These are phyloP conservation scores for Parascedosporium putredinis DNA, from an alignment of 2,329 filamentous ascomycete species.

Conservation along the genomic window DNA sequence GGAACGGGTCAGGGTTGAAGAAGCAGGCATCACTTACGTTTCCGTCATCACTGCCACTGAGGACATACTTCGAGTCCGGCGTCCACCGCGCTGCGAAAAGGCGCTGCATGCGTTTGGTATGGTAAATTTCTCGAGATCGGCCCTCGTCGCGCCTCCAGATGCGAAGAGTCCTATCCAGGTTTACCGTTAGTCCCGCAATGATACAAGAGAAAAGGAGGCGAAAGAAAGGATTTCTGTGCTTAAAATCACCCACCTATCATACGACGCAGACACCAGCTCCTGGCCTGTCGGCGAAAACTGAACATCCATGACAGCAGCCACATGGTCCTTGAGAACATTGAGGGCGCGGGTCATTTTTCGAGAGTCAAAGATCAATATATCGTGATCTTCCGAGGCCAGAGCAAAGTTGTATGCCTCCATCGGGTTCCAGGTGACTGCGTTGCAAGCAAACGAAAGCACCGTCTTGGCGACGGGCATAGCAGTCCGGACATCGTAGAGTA, in stretches of 20 bases:
- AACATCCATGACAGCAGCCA: constrained; percentile 87
- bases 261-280: constrained; percentile 82
- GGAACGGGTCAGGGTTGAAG: constrained; percentile 16
- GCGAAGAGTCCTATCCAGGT: constrained; percentile 56
- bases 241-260: constrained; percentile 11
- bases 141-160: constrained; percentile 74
- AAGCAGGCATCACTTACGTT: constrained; percentile 44
- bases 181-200: constrained; percentile 4
- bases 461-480: constrained; percentile 73
- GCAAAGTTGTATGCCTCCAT: constrained; percentile 97
- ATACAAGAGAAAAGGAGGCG: neutral
- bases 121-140: constrained; percentile 86
- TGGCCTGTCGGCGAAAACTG: constrained; percentile 92
- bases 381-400: constrained; percentile 89
- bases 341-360: constrained; percentile 77
- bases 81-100: constrained; percentile 81
- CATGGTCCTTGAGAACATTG: constrained; percentile 84
- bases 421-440: constrained; percentile 84
- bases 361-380: constrained; percentile 83
- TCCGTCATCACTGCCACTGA: constrained; percentile 88
- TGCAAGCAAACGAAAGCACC: constrained; percentile 71
- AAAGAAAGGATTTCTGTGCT: too few relatives aligned
- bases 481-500: constrained; percentile 87
- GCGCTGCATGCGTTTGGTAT: constrained; percentile 96
- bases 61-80: constrained; percentile 78